Base-by-base conservation (phyloP, 495 filamentous ascomycete genomes). In the Xylaria grammica region DNA sequence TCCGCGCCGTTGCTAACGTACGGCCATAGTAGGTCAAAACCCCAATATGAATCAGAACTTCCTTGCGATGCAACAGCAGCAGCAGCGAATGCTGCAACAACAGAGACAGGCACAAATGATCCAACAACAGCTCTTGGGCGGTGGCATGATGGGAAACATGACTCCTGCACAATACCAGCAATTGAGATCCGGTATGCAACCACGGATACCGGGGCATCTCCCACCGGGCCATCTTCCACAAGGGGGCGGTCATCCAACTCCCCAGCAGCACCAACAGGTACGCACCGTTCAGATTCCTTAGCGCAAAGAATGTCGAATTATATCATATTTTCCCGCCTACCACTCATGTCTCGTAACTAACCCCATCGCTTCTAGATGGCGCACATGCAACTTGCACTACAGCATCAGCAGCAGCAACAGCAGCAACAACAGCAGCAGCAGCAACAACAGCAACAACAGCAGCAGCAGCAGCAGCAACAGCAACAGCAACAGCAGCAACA, bases 121-220 rank as follows among this genome's bases (percentile, higher is more conserved):
- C 3, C 84, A 82, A 62, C 85, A 85, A 20, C 75, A 67, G 8
- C 73, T 73, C 53, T 75, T 79, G 66, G 65, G 62, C 65, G 82
- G 80, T n/a, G 81, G 77, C 30, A 76, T 89, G 67, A 86, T 84
- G 17, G 84, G 87, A 27, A 86, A 84, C 27, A 75, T 90, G 57
- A 87, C 67, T 62, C 76, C 81, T 27, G 81, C 81, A 29, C 86
- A 89, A 60, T 78, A 85, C 65, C 78, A 80, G 48, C 82, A 85
- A 26, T 85, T 90, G 79, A 80, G 73, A 52, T 72, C 68, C 50
- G 64, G 67, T 38, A 79, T 79, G 68, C 75, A 59, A 57, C 65
- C 71, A 63, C 70, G 73, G 58, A 63, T 82, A 49, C 75, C 81
- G 36, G 72, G 77, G 62, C 81, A 84, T 67, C 71, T 83, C 32